Conservation (phyloP, 805 yeast species). For the Yamadazyma kitorensis region DNA sequence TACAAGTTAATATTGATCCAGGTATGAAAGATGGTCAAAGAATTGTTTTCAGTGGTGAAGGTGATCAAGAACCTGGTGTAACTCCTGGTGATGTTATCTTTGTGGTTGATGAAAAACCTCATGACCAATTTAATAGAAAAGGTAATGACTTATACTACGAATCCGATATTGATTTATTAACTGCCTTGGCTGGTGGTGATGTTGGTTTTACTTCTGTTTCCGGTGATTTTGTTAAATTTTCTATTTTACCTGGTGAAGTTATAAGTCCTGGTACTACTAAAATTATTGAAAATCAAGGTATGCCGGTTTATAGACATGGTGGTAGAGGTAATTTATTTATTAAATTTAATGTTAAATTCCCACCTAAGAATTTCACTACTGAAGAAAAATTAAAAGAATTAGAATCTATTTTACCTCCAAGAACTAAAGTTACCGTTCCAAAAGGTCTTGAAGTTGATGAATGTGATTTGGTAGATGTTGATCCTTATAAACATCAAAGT, state of each 20-base stretch:
- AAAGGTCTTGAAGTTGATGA: conserved; percentile 77
- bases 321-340: conserved; percentile 84
- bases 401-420: conserved; percentile 76
- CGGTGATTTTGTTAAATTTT: conserved; percentile 85
- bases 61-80: conserved; percentile 93
- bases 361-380: conserved; percentile 64
- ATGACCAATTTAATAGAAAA: conserved; percentile 77
- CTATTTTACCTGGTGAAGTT: conserved; percentile 88
- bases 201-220: conserved; percentile 84
- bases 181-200: conserved; percentile 96
- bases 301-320: conserved; percentile 91
- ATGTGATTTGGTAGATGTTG: conserved; percentile 65
- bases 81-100: conserved; percentile 97
- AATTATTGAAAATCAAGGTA: conserved; percentile 90
- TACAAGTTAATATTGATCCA: conserved; percentile 92
- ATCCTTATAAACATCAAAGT: conserved; percentile 56
- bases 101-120: conserved; percentile 86
- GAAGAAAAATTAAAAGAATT: conserved; percentile 74
- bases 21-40: conserved; percentile 96
- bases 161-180: conserved; percentile 84
- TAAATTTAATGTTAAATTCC: conserved; percentile 88
- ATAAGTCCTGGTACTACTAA: conserved; percentile 80
- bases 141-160: conserved; percentile 84
- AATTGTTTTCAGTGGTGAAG: conserved; percentile 90
- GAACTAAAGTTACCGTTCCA: conserved; percentile 62